Conservation (phyloP, 345 rosid species). For the Syzygium grande region DNA sequence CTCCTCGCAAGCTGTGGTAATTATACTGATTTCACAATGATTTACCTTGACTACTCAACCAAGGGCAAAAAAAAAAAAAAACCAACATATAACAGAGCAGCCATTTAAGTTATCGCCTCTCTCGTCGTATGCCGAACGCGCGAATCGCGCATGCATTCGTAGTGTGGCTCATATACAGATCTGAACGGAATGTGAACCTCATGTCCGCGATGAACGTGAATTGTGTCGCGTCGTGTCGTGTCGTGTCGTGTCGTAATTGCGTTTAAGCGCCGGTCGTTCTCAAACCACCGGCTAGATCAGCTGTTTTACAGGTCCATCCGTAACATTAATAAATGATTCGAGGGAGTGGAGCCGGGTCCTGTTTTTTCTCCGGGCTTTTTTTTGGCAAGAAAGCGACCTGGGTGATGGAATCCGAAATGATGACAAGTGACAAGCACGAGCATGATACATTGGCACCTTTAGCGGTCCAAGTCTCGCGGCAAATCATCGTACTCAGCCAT, state of each 20-base stretch:
- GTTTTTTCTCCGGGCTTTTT: not conserved
- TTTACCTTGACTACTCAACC: not conserved
- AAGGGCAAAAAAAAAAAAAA: not conserved
- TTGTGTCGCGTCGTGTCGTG: not conserved
- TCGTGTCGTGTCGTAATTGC: not conserved
- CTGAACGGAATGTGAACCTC: not conserved
- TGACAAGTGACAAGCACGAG: not conserved
- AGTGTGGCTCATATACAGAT: not conserved
- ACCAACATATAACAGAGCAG: not conserved
- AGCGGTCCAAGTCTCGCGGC: rapidly evolving
- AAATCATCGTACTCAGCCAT: not conserved
- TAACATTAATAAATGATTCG: not conserved
- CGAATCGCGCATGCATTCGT: too few relatives aligned
- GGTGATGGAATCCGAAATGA: not conserved
- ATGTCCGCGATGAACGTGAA: too few relatives aligned
- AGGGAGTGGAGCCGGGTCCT: not conserved
- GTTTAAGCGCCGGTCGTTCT: not conserved
- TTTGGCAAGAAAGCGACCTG: not conserved
- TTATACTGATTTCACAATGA: not conserved
- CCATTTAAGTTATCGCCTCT: not conserved
- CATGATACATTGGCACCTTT: not conserved
- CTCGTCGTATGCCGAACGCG: not conserved
- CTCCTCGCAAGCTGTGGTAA: not conserved
- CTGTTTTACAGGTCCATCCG: not conserved
- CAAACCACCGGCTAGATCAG: not conserved